Percentiles rank a stretch among this genome's conserved stretches.
phyloP scores from a whole-genome alignment of 176 grass and related monocot genomes.

The Aegilops sharonensis region DNA sequence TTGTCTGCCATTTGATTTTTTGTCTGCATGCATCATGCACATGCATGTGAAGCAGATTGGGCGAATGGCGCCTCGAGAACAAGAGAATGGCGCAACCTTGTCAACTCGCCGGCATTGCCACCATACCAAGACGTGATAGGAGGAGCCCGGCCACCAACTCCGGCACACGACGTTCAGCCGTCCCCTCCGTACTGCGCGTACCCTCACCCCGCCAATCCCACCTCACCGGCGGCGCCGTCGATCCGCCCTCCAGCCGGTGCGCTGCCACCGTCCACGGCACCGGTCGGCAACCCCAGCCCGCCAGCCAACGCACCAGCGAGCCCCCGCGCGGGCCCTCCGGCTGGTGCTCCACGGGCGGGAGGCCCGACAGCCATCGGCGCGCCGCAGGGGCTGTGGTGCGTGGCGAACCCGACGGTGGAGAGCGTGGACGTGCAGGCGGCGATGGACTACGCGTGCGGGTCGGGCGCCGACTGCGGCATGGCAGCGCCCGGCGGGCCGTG shows the following conservation, averaged over 20 bases:
- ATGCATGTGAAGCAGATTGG: background rate
- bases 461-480: conserved; percentile 52
- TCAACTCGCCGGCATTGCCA: conserved; percentile 27
- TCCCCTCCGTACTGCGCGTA: conserved; percentile 22
- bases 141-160: background rate
- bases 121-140: conserved; percentile 35
- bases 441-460: conserved; percentile 72
- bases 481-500: conserved; percentile 41
- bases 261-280: conserved; percentile 16
- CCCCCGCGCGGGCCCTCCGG: background rate
- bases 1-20: background rate
- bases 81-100: background rate
- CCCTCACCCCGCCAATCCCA: conserved; percentile 20
- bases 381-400: conserved; percentile 53
- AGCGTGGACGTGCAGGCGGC: conserved; percentile 53
- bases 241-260: background rate
- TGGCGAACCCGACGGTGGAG: conserved; percentile 62
- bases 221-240: conserved; percentile 21
- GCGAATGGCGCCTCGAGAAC: background rate
- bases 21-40: background rate
- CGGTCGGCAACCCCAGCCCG: background rate
- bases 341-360: background rate
- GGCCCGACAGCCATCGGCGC: background rate
- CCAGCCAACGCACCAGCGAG: conserved; percentile 8
- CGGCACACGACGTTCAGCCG: background rate